Evolutionary conservation across 1,284 basidiomycete species (phyloP).

Genomic region (Acaromyces ingoldii): DNA sequence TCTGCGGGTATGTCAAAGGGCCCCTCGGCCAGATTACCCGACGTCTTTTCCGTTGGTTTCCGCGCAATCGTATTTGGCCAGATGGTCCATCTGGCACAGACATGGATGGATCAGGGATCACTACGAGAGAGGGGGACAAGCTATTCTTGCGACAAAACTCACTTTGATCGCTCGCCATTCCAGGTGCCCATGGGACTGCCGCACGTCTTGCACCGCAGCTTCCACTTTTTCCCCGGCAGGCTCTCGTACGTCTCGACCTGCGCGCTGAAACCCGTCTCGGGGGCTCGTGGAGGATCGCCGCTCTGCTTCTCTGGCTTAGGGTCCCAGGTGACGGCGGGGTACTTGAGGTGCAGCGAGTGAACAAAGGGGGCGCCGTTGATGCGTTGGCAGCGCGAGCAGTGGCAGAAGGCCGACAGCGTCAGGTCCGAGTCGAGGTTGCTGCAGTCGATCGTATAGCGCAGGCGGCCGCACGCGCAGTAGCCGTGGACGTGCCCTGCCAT

Average conservation of each 20-base stretch:
- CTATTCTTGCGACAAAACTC: conserved; percentile 2
- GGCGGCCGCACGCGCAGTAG: conserved; percentile 29
- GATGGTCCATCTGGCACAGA: conserved; percentile 30
- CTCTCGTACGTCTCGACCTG: conserved; percentile 22
- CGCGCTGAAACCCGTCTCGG: conserved; percentile 1
- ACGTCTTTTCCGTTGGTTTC: not conserved
- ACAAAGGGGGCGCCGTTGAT: conserved; percentile 41
- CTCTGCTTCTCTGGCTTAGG: conserved; percentile 8
- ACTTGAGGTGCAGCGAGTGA: conserved; percentile 37
- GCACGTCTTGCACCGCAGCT: conserved; percentile 35
- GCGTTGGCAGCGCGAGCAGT: conserved; percentile 40
- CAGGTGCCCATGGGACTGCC: conserved; percentile 40
- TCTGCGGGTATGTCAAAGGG: not conserved
- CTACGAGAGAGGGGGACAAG: not conserved
- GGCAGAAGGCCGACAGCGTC: conserved; percentile 29
- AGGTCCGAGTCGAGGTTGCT: conserved; percentile 15
- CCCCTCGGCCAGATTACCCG: not conserved
- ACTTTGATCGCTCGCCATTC: conserved; percentile 30
- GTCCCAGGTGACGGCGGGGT: conserved; percentile 30
- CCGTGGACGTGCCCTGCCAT: conserved; percentile 18
- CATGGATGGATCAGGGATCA: no score
- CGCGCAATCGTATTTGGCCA: conserved; percentile 32
- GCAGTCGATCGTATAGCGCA: conserved; percentile 14
- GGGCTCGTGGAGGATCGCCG: not conserved
- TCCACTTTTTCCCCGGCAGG: conserved; percentile 33